Percentiles rank a stretch among this genome's conserved stretches.
Conservation (phyloP, 805 yeast genomes). For the Kurtzmaniella cleridarum region DNA sequence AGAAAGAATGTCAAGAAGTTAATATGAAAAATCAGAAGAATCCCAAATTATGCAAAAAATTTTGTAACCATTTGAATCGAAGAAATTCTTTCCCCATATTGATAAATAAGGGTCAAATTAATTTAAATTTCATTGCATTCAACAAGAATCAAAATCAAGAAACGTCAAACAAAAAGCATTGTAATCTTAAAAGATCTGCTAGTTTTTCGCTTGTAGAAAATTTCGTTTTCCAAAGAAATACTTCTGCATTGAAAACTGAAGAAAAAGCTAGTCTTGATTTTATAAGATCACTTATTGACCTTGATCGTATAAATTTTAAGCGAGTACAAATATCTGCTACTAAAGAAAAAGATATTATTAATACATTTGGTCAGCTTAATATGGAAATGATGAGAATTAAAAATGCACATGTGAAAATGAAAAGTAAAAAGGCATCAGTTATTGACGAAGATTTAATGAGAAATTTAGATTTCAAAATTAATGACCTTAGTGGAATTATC, state of each 20-base stretch:
- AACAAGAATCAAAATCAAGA: neutral
- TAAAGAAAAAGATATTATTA: slow-evolving; percentile 11
- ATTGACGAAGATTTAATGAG: slow-evolving; percentile 25
- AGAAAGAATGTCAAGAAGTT: no score
- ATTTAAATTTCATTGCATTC: slow-evolving; percentile 12
- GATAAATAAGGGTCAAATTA: slow-evolving; percentile 9
- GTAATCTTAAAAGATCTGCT: slow-evolving; percentile 10
- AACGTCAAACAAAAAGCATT: neutral
- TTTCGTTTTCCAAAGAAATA: slow-evolving; percentile 1
- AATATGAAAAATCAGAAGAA: no score
- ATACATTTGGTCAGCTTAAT: slow-evolving; percentile 22
- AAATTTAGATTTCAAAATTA: slow-evolving; percentile 22
- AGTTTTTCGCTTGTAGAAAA: slow-evolving; percentile 23
- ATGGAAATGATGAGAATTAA: slow-evolving; percentile 25
- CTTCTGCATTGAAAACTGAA: no score
- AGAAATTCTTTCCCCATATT: slow-evolving; percentile 31
- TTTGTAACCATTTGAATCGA: slow-evolving; percentile 17
- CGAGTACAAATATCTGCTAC: slow-evolving; percentile 1
- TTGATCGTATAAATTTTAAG: no score
- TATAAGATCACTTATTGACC: neutral
- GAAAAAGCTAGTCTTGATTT: no score
- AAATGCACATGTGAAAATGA: slow-evolving; percentile 21
- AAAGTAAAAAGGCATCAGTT: slow-evolving; percentile 15
- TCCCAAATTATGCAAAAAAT: neutral
- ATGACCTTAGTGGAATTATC: slow-evolving; percentile 26